phyloP scores from a whole-genome alignment of 2,329 filamentous ascomycete species.

The Septoria linicola region DNA sequence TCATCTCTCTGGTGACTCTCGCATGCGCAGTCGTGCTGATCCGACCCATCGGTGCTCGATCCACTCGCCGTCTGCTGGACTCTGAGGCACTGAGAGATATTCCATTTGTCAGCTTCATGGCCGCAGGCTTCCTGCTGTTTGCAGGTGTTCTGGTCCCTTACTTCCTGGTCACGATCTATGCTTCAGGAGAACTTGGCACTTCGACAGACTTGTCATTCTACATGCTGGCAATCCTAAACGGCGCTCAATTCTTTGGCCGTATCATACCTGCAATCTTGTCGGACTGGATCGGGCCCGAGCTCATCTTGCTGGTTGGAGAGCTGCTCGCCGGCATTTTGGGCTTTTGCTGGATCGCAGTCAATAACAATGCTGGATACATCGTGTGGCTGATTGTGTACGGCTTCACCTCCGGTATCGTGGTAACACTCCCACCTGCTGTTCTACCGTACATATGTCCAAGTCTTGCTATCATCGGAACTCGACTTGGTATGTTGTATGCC shows the following conservation, averaged over 20 bases:
- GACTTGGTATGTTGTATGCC: conserved; percentile 48
- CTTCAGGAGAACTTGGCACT: conserved; percentile 42
- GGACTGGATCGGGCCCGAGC: conserved; percentile 49
- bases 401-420: conserved; percentile 46
- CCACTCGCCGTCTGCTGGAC: conserved; percentile 41
- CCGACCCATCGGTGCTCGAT: conserved; percentile 43
- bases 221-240: conserved; percentile 63
- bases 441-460: conserved; percentile 44
- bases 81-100: conserved; percentile 41
- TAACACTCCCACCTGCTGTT: conserved; percentile 44
- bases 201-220: conserved; percentile 2
- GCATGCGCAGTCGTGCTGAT: conserved; percentile 30
- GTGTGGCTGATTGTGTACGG: conserved; percentile 44
- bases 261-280: conserved; percentile 46
- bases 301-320: conserved; percentile 51
- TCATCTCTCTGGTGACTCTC: conserved; percentile 39
- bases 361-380: conserved; percentile 36
- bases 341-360: conserved; percentile 44
- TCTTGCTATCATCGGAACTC: conserved; percentile 41
- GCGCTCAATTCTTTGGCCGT: conserved; percentile 49
- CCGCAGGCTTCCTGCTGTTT: conserved; percentile 43
- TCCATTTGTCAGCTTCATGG: conserved; percentile 26
- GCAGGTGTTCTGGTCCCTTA: conserved; percentile 45
- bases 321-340: conserved; percentile 48
- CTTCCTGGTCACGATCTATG: conserved; percentile 54